Percentiles rank a stretch among this genome's conserved stretches.
These are phyloP conservation scores for Tetraselmis chui DNA, from an alignment of 139 green algal species.

Conservation along the genomic window DNA sequence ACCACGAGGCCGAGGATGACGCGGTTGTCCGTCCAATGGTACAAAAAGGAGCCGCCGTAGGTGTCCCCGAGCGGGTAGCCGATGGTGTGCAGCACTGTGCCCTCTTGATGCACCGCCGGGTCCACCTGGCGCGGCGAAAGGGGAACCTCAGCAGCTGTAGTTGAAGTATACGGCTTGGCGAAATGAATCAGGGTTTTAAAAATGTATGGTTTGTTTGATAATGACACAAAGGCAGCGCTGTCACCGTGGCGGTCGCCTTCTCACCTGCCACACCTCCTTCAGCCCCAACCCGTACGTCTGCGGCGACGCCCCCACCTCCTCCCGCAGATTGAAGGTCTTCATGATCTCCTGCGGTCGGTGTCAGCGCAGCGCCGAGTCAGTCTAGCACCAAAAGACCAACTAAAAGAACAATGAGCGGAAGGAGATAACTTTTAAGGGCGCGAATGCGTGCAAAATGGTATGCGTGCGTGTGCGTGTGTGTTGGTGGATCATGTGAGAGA, in stretches of 20 bases:
- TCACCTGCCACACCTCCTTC: slow-evolving; percentile 88
- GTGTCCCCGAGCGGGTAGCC: slow-evolving; percentile 68
- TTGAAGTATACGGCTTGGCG: not conserved
- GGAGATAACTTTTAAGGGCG: too few relatives aligned
- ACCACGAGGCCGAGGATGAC: slow-evolving; percentile 80
- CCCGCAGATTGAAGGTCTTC: slow-evolving; percentile 53
- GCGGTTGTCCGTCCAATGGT: slow-evolving; percentile 78
- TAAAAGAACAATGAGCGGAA: too few relatives aligned
- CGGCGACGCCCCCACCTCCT: slow-evolving; percentile 42
- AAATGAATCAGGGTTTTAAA: not conserved
- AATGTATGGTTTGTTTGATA: not conserved
- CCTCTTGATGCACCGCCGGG: slow-evolving; percentile 54
- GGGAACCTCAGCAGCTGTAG: too few relatives aligned
- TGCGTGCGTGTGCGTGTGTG: too few relatives aligned
- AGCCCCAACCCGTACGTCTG: slow-evolving; percentile 88
- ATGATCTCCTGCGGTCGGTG: slow-evolving; percentile 54
- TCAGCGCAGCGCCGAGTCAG: not conserved
- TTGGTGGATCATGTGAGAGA: too few relatives aligned
- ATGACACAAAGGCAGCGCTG: slow-evolving; percentile 10
- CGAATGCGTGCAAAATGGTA: too few relatives aligned
- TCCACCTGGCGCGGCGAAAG: too few relatives aligned
- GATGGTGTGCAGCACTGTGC: slow-evolving; percentile 74
- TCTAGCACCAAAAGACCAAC: too few relatives aligned
- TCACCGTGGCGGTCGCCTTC: too few relatives aligned
- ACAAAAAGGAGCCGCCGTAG: slow-evolving; percentile 87